Evolutionary conservation across 1,284 basidiomycete genomes (phyloP), one percentile per base, ranked within the genome.

Genomic region (Marasmius tenuissimus): DNA sequence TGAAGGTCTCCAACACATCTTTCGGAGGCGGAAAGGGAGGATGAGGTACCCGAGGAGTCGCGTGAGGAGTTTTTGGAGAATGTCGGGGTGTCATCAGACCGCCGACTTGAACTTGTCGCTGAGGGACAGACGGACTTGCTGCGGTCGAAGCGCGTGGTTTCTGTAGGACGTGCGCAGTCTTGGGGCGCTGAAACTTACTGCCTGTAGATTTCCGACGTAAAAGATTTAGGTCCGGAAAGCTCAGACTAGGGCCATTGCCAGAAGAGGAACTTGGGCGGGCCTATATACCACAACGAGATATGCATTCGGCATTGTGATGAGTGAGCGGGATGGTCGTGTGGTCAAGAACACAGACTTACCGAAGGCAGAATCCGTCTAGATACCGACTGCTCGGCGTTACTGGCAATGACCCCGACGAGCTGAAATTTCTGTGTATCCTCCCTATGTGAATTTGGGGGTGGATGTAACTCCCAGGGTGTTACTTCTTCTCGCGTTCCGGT

Each of bases 381-480:
- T 18, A 38, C 38, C 37, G 6, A 35, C 3, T 34, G 27, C 8
- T n/a, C 37, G 20, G 16, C 45, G 16, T 8, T 47, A 47, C 16
- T 16, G 6, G 34, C 52, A 52, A 35, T 34, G 34, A 22, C 48
- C n/a, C 48, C 27, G n/a, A 27, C 50, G 20, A 27, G 34, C 52
- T 11, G 6, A 18, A 52, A 37, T 39, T 57, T 57, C 20, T 34
- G 27, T 11, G 58, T 16, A 38, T 52, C 35, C 68, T 70, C 20
- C 10, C 52, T 35, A 54, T 54, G 38, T 37, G 52, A 54, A 18
- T 54, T 34, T 38, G 71, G 63, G 10, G 75, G 75, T 40, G 76
- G 76, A 63, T 72, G 67, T 34, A 78, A 57, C 67, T 78, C 78
- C 78, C 77, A 78, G 61, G 77, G 77, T 20, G 73, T 68, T 12